A percentile compares a stretch with the other conserved stretches of the same genome.
Conservation (phyloP, 2,329 filamentous ascomycete genomes). For the Nemania diffusa region DNA sequence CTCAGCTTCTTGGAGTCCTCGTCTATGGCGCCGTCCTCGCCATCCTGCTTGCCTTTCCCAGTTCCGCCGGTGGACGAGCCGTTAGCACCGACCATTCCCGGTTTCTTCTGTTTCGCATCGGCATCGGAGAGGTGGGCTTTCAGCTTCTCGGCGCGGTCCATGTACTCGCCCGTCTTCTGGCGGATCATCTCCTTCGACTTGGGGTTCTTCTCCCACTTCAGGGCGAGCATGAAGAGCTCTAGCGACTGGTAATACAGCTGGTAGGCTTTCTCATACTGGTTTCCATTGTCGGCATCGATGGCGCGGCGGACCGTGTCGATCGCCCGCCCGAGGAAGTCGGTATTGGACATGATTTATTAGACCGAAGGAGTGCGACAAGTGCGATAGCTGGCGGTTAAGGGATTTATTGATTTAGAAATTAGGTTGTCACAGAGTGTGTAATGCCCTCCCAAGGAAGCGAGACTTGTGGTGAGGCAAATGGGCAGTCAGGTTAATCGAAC, state of each 20-base stretch:
- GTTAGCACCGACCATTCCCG: conserved; percentile 77
- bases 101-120: conserved; percentile 76
- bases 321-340: conserved; percentile 95
- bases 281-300: conserved; percentile 94
- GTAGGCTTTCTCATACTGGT: conserved; percentile 97
- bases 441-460: background rate
- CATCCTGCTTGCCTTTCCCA: conserved; percentile 66
- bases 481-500: background rate
- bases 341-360: conserved; percentile 79
- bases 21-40: conserved; percentile 72
- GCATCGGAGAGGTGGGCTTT: conserved; percentile 86
- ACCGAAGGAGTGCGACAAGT: background rate
- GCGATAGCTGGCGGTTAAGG: background rate
- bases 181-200: conserved; percentile 98
- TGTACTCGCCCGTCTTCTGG: conserved; percentile 94
- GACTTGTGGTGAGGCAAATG: background rate
- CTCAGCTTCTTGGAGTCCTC: conserved; percentile 96
- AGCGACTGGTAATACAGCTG: conserved; percentile 95
- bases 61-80: conserved; percentile 72
- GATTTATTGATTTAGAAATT: conserved; percentile 1
- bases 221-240: conserved; percentile 97
- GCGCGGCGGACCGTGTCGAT: conserved; percentile 98
- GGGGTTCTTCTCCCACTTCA: conserved; percentile 99
- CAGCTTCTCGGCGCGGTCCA: conserved; percentile 98
- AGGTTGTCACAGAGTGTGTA: background rate